A percentile compares a stretch with the other conserved stretches of the same genome.
These are phyloP conservation scores for Verticillium nonalfalfae DNA, from an alignment of 2,329 filamentous ascomycete genomes.

Conservation along the genomic window DNA sequence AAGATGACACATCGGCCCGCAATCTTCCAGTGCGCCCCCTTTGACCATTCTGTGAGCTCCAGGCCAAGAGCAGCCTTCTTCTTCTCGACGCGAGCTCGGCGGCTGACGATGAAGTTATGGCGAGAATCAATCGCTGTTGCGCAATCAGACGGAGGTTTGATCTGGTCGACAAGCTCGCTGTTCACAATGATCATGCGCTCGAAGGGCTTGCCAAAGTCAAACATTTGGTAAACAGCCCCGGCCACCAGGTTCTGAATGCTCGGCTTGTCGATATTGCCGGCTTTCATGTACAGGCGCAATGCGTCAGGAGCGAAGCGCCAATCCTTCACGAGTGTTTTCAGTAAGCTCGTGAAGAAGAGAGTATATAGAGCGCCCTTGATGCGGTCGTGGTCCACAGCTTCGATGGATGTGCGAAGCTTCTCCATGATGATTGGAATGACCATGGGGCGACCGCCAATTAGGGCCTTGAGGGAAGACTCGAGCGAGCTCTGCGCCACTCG, in stretches of 20 bases:
- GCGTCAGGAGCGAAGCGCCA: constrained; percentile 94
- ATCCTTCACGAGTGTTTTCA: constrained; percentile 82
- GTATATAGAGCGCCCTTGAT: constrained; percentile 96
- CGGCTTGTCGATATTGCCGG: constrained; percentile 84
- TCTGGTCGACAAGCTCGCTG: constrained; percentile 59
- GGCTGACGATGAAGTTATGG: constrained; percentile 66
- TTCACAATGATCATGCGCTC: constrained; percentile 83
- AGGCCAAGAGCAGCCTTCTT: constrained; percentile 77
- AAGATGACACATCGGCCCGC: constrained; percentile 85
- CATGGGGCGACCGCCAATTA: constrained; percentile 80
- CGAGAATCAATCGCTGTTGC: constrained; percentile 56
- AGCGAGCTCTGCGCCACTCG: constrained; percentile 85
- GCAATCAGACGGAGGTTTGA: constrained; percentile 64
- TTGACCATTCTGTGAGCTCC: constrained; percentile 72
- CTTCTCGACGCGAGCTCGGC: constrained; percentile 70
- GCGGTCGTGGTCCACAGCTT: constrained; percentile 74
- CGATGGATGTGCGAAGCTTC: constrained; percentile 71
- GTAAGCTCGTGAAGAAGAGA: constrained; percentile 78
- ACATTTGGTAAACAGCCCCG: constrained; percentile 74
- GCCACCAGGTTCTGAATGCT: constrained; percentile 88
- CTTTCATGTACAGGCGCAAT: constrained; percentile 83
- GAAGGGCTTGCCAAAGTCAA: constrained; percentile 86
- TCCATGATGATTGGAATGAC: constrained; percentile 85
- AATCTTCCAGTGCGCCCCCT: constrained; percentile 91
- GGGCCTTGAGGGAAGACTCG: constrained; percentile 86